These are phyloP conservation scores for Chrysopogon serrulatus DNA, from an alignment of 176 grass and related monocot species.

Conservation along the genomic window DNA sequence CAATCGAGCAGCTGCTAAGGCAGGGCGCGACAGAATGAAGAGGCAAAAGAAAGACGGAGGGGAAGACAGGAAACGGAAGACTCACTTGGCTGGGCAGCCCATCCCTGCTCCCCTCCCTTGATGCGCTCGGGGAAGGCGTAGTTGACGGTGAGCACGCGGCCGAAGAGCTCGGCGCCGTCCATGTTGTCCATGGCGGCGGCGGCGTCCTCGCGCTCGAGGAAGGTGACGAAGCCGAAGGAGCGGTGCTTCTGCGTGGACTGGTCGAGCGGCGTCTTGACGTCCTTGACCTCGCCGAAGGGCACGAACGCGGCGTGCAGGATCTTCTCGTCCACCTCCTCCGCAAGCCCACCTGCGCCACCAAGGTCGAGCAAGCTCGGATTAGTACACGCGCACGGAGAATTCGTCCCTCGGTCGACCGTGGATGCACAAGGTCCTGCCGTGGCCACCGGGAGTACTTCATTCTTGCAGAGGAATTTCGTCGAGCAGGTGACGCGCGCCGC, in stretches of 20 bases:
- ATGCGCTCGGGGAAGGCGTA: constrained; percentile 96
- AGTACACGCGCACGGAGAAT: background rate
- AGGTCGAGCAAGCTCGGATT: background rate
- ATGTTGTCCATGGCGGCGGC: constrained; percentile 99
- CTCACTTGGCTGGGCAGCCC: constrained; percentile 93
- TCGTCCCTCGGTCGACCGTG: background rate
- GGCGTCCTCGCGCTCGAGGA: constrained; percentile 94
- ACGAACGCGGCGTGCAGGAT: constrained; percentile 93
- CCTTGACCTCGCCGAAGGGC: constrained; percentile 98
- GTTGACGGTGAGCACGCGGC: constrained; percentile 90
- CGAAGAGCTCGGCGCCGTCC: constrained; percentile 92
- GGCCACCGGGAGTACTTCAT: too few species aligned
- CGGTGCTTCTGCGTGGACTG: constrained; percentile 98
- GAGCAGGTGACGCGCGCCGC: constrained; percentile 32
- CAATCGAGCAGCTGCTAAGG: background rate
- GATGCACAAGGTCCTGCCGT: background rate
- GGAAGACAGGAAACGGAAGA: background rate
- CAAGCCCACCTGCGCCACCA: constrained; percentile 55
- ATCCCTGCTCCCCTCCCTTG: constrained; percentile 99
- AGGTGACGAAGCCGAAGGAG: constrained; percentile 97
- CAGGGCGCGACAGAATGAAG: background rate
- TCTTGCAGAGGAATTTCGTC: constrained; percentile 33
- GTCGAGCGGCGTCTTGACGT: constrained; percentile 97
- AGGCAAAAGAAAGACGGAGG: background rate
- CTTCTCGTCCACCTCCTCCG: constrained; percentile 97